Evolutionary conservation across 495 filamentous ascomycete genomes (phyloP), one percentile per base, ranked within the genome.

Genomic region (Talaromyces proteolyticus): DNA sequence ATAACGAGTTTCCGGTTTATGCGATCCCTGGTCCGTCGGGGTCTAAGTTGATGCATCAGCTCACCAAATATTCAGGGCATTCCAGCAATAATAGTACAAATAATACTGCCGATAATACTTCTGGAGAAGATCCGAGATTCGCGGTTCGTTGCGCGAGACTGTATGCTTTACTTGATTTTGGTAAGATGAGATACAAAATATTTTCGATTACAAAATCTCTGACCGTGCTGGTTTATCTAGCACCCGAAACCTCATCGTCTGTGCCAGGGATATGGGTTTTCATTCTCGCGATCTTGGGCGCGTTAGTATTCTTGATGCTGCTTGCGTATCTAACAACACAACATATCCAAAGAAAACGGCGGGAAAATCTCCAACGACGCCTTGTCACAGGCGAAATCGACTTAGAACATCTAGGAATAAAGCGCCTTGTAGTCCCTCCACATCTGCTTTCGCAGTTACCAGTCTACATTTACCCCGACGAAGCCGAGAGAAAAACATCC

Each of bases 261-360:
- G 43, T 87, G 8, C 85, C 85, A 1, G 83, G 77, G 23, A 73
- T 95, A 1, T 97, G 91, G 91, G 77, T 87, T 1, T 92, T 95
- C 55, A 68, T 91, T 38, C 71, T 95, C 21, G 82, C 91, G 44
- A 85, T 95, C 37, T 56, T 91, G n/a, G 89, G 75, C 6, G 80
- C 89, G 0, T 74, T 96, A 10, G 53, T 92, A 0, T 59, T 75
- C 23, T 69, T 93, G 39, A 76, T 89, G 22, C 72, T 76, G 5
- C 47, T 76, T 1, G 87, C 84, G 3, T 88, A 85, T 0, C 49
- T 85, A 12, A 60, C 78, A 23, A 93, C 95, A 83, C 88, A 89
- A 56, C 65, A 82, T 25, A 69, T 89, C 12, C 86, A 90, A 61
- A 80, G 78, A 21, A 73, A 79, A 37, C 77, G 87, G 22, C 81